Evolutionary conservation across 805 yeast species (phyloP), one percentile per base, ranked within the genome.

Genomic region (Zygotorulaspora florentina): DNA sequence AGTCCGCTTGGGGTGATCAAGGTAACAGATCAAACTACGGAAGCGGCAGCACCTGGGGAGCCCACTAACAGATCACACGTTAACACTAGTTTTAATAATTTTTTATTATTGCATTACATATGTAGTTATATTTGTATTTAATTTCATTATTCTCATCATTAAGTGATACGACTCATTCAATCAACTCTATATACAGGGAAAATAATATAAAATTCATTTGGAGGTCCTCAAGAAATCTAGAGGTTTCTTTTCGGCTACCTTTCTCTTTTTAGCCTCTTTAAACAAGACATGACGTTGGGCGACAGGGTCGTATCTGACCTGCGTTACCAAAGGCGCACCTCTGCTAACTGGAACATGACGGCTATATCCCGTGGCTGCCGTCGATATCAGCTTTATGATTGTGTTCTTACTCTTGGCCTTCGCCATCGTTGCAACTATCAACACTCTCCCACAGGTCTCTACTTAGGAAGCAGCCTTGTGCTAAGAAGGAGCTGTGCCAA

Each of bases 201-300:
- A 11, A 20, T 13, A 15, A 15, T 35, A 35, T 37, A 12, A 28
- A 23, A 13, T 20, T 45, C 39, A 45, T 42, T 45, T 48, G 20
- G 48, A 45, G 13, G 57, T 64, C 53, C 81, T 70, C 2, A 76
- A 63, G 56, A 76, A 78, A 53, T 71, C 77, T 35, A 76, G 51
- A 12, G 79, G 76, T 45, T 70, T 72, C 28, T 67, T 64, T 42
- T 75, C 81, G 7, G 80, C 80, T 11, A 83, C 77, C 66, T 85
- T 88, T 67, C 99, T 80, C 74, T 87, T 88, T 66, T 86, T 87
- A 43, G 85, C 79, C 65, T 91, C 99, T 26, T 81, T 80, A 72
- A 93, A 91, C 50, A 91, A 72, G 42, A 93, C 96, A 71, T 89
- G 96, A 66, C 96, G 81, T 67, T 85, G 81, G 9, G 87, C 96